Percentiles rank a stretch among this genome's conserved stretches.
Conservation (phyloP, 2,329 filamentous ascomycete species). For the Fusarium albosuccineum region DNA sequence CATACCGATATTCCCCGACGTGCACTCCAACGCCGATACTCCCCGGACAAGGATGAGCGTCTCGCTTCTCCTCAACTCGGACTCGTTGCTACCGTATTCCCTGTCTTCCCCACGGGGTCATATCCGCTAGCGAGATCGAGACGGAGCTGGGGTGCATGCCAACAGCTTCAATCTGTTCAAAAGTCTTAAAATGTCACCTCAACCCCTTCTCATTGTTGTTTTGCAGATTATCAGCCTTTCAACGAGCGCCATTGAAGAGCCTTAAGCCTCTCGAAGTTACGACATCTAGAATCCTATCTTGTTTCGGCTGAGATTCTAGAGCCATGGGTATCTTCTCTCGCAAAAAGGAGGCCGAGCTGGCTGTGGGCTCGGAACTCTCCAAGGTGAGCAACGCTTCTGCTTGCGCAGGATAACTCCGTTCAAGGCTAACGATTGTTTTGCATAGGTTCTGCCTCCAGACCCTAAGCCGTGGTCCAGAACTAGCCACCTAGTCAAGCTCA, state of each 20-base stretch:
- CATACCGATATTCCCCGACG: slow-evolving; percentile 5
- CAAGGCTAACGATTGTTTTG: not conserved
- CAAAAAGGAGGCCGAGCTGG: not conserved
- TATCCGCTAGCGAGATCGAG: slow-evolving; percentile 4
- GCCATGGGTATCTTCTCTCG: slow-evolving; percentile 1
- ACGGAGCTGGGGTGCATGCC: not conserved
- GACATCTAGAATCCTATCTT: not conserved
- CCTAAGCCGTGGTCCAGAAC: slow-evolving; percentile 4
- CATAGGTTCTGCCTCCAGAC: not conserved
- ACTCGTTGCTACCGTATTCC: not conserved
- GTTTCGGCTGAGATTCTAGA: not conserved
- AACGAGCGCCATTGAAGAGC: too few species aligned
- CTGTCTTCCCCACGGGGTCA: slow-evolving; percentile 7
- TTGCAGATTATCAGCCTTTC: too few species aligned
- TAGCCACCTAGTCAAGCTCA: not conserved
- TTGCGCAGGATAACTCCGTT: not conserved
- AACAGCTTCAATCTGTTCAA: not conserved
- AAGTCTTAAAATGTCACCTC: not conserved
- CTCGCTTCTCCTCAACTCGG: not conserved
- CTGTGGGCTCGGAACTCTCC: not conserved
- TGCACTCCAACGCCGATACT: not conserved
- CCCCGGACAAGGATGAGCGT: not conserved
- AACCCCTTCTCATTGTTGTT: not conserved
- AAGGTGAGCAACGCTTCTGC: not conserved
- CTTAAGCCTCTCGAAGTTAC: too few species aligned